These are phyloP conservation scores for Trichoderma breve DNA, from an alignment of 2,329 filamentous ascomycete species.

Conservation along the genomic window DNA sequence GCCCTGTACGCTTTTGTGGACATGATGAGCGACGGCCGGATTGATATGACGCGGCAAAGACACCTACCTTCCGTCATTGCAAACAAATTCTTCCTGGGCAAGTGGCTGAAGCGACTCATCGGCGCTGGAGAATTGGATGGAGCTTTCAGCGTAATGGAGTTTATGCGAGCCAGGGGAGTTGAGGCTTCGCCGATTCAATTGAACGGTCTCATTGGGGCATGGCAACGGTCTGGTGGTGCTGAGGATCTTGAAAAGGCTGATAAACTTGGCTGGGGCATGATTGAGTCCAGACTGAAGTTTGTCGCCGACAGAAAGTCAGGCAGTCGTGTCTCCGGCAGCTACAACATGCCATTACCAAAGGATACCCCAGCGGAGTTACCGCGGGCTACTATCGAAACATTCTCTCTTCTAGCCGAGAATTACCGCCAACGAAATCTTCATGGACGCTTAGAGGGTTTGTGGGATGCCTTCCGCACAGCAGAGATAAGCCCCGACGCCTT, in stretches of 20 bases:
- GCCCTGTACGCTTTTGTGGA: constrained; percentile 79
- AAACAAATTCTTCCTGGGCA: constrained; percentile 82
- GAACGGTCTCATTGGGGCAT: constrained; percentile 78
- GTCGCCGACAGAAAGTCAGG: constrained; percentile 47
- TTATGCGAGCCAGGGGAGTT: constrained; percentile 70
- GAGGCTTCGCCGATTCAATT: constrained; percentile 70
- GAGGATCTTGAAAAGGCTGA: constrained; percentile 61
- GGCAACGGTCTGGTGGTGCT: constrained; percentile 62
- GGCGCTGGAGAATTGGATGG: constrained; percentile 68
- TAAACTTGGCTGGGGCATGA: constrained; percentile 72
- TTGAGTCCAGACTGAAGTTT: constrained; percentile 63
- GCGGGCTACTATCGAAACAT: constrained; percentile 72
- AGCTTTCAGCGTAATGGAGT: constrained; percentile 67
- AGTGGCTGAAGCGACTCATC: constrained; percentile 84
- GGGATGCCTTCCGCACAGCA: constrained; percentile 59
- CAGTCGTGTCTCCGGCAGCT: not conserved
- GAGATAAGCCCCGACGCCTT: constrained; percentile 67
- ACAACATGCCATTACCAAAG: not conserved
- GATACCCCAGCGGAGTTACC: constrained; percentile 33
- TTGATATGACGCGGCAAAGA: constrained; percentile 47
- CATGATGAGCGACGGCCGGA: constrained; percentile 71
- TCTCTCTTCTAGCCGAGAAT: constrained; percentile 70
- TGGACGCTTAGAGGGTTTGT: constrained; percentile 57
- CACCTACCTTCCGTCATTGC: constrained; percentile 49
- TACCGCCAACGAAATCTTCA: constrained; percentile 64